A percentile compares a stretch with the other conserved stretches of the same genome.
Conservation (phyloP, 257 asterid genomes). For the Datura wrightii region DNA sequence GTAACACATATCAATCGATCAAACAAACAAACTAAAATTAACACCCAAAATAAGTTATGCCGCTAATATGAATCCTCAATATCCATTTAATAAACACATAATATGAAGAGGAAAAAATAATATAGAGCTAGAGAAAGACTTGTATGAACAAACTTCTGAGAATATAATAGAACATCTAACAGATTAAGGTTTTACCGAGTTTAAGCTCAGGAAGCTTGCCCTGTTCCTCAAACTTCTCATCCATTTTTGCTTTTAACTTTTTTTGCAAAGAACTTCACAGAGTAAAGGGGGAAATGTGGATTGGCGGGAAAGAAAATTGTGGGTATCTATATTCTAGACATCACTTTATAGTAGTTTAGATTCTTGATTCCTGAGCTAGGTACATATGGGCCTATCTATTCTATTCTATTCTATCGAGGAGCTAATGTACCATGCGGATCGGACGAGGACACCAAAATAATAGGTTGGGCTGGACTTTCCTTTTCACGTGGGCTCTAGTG, state of each 20-base stretch:
- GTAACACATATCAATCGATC: background rate
- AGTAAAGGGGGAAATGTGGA: background rate
- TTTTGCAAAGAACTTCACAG: background rate
- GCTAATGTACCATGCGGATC: background rate
- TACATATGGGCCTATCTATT: background rate
- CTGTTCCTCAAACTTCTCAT: conserved; percentile 59
- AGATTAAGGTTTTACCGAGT: conserved; percentile 64
- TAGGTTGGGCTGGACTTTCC: background rate
- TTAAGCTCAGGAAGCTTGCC: conserved; percentile 88
- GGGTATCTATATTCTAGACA: background rate
- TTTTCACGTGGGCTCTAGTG: background rate
- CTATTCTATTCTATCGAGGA: background rate
- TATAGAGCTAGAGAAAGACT: background rate
- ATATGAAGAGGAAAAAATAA: background rate
- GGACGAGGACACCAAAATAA: background rate
- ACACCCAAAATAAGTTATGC: conserved; percentile 20
- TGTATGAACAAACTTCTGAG: background rate
- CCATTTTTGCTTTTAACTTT: conserved; percentile 46
- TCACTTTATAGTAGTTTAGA: background rate
- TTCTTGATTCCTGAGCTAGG: conserved; percentile 15
- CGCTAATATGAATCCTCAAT: background rate
- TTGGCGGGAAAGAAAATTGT: conserved; percentile 27
- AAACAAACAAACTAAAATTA: conserved; percentile 3
- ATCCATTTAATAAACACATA: background rate
- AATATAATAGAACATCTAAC: background rate